A percentile compares a stretch with the other conserved stretches of the same genome.
These are phyloP conservation scores for Globisporangium parvum DNA, from an alignment of 352 stramenopile genomes.

Conservation along the genomic window DNA sequence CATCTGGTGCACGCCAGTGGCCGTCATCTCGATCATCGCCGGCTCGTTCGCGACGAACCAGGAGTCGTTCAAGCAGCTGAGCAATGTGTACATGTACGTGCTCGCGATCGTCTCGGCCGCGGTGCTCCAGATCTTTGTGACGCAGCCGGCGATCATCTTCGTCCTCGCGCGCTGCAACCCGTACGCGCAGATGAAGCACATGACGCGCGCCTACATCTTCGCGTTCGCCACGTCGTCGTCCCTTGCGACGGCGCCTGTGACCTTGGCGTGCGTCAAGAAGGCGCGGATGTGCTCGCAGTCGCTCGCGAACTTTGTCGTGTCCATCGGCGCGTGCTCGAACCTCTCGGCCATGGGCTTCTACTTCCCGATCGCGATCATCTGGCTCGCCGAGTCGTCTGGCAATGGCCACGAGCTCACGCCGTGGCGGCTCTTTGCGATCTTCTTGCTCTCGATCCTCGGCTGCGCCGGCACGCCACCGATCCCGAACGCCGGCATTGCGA, in stretches of 20 bases:
- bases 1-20: conserved; percentile 56
- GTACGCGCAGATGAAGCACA: conserved; percentile 58
- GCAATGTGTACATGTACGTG: conserved; percentile 48
- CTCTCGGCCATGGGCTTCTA: conserved; percentile 52
- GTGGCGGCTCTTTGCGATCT: conserved; percentile 37
- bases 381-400: conserved; percentile 54
- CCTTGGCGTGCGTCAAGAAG: conserved; percentile 54
- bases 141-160: conserved; percentile 63
- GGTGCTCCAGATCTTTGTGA: conserved; percentile 37
- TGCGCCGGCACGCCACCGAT: conserved; percentile 50
- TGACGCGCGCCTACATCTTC: conserved; percentile 62
- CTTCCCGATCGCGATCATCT: conserved; percentile 54
- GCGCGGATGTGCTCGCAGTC: conserved; percentile 59
- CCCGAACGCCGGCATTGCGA: conserved; percentile 34
- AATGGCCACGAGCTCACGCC: conserved; percentile 42
- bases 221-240: conserved; percentile 63
- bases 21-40: conserved; percentile 59
- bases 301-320: conserved; percentile 71
- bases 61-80: conserved; percentile 26
- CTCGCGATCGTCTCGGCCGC: conserved; percentile 31
- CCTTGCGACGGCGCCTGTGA: conserved; percentile 56
- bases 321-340: conserved; percentile 58
- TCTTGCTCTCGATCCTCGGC: conserved; percentile 45
- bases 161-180: conserved; percentile 56
- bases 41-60: conserved; percentile 57